Evolutionary conservation across 129 eudicot genomes (phyloP).

Genomic region (Centaurea solstitialis): DNA sequence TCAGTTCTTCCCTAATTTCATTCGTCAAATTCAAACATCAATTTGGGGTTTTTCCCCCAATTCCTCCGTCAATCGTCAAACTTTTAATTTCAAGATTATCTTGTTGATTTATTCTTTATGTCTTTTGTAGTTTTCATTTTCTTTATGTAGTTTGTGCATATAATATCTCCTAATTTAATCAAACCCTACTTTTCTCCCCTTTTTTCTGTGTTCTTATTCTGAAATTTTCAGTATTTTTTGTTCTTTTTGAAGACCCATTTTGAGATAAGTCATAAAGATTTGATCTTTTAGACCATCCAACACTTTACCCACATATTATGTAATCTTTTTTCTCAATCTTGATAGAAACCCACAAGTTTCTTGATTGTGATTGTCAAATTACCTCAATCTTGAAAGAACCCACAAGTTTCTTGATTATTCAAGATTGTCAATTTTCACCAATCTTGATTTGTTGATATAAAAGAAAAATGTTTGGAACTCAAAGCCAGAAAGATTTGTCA

Average conservation of each 20-base stretch:
- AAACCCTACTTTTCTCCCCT: background rate
- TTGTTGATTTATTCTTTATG: background rate
- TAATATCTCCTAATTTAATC: background rate
- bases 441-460: background rate
- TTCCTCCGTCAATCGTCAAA: slow-evolving; percentile 7
- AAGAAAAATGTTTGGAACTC: slow-evolving; percentile 66
- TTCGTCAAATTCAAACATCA: slow-evolving; percentile 18
- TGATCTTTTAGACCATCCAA: slow-evolving; percentile 14
- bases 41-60: background rate
- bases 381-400: background rate
- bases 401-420: background rate
- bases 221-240: background rate
- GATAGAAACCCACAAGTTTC: background rate
- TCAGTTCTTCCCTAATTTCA: slow-evolving; percentile 13
- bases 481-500: slow-evolving; percentile 60
- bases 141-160: background rate
- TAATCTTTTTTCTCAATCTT: background rate
- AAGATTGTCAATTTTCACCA: background rate
- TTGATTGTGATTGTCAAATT: background rate
- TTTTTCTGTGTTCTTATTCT: background rate
- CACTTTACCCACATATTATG: background rate
- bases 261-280: slow-evolving; percentile 19
- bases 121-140: background rate
- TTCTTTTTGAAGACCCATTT: slow-evolving; percentile 20
- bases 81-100: slow-evolving; percentile 13